A percentile compares a stretch with the other conserved stretches of the same genome.
Evolutionary conservation across 2,329 filamentous ascomycete genomes (phyloP).

Genomic region (Talaromyces verruculosus): DNA sequence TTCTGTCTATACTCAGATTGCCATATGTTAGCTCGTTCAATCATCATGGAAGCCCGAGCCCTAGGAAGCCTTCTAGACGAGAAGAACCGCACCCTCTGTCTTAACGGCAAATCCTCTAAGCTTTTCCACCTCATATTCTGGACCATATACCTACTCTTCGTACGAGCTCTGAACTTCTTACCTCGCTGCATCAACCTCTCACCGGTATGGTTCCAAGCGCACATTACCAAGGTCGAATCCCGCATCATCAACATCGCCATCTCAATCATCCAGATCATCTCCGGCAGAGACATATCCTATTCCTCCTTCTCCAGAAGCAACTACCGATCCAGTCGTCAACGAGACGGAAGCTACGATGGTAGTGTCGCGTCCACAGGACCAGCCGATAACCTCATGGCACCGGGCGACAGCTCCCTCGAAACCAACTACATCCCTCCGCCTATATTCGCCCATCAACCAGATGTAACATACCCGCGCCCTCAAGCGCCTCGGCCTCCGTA

Average conservation of each 20-base stretch:
- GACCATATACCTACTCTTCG: conserved; percentile 12
- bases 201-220: neutral
- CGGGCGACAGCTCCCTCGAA: conserved; percentile 16
- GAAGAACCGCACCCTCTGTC: conserved; percentile 8
- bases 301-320: neutral
- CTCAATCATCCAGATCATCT: conserved; percentile 16
- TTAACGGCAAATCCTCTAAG: conserved; percentile 10
- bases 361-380: neutral
- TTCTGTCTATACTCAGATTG: neutral
- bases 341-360: conserved; percentile 10
- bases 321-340: neutral
- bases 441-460: conserved; percentile 10
- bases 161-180: conserved; percentile 2
- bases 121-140: conserved; percentile 14
- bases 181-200: neutral
- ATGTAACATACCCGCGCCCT: conserved; percentile 10
- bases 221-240: conserved; percentile 13
- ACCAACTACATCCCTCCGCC: conserved; percentile 5
- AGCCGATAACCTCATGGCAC: conserved; percentile 16
- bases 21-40: neutral
- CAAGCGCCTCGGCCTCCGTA: conserved; percentile 16
- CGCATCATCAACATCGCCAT: conserved; percentile 11
- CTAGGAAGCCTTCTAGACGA: conserved; percentile 9
- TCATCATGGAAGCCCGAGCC: conserved; percentile 12
- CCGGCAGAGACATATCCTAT: conserved; percentile 3